Conservation (phyloP, 2,329 filamentous ascomycete genomes). For the Fusarium chuoi region DNA sequence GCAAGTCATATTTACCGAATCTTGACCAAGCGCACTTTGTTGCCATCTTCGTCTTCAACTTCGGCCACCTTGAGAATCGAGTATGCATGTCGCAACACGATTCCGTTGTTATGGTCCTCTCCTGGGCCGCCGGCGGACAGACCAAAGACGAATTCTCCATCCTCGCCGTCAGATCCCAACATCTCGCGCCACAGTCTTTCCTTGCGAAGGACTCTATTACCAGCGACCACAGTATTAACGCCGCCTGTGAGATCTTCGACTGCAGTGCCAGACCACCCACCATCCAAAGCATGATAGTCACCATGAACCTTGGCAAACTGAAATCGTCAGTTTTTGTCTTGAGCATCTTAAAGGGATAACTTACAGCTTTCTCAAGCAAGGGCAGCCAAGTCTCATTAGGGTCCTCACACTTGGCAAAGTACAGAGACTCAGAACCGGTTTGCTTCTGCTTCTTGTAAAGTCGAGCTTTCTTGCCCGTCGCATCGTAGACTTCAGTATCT, state of each 20-base stretch:
- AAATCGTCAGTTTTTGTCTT: slow-evolving; percentile 1
- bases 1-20: slow-evolving; percentile 51
- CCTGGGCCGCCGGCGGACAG: slow-evolving; percentile 48
- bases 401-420: slow-evolving; percentile 75
- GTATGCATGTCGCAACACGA: slow-evolving; percentile 61
- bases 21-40: slow-evolving; percentile 54
- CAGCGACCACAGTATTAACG: slow-evolving; percentile 65
- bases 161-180: slow-evolving; percentile 71
- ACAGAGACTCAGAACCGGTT: slow-evolving; percentile 74
- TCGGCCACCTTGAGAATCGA: slow-evolving; percentile 61
- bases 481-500: slow-evolving; percentile 49
- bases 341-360: not conserved
- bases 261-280: slow-evolving; percentile 69
- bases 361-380: slow-evolving; percentile 73
- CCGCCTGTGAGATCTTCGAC: slow-evolving; percentile 65
- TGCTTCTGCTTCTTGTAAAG: slow-evolving; percentile 71
- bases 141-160: slow-evolving; percentile 73
- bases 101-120: slow-evolving; percentile 49
- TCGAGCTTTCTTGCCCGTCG: slow-evolving; percentile 63
- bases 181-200: slow-evolving; percentile 78
- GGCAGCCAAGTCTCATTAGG: slow-evolving; percentile 80
- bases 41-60: slow-evolving; percentile 54
- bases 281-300: slow-evolving; percentile 74
- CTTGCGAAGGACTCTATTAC: slow-evolving; percentile 70
- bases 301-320: slow-evolving; percentile 78